Percentiles rank a stretch among this genome's conserved stretches.
Conservation (phyloP, 2,329 filamentous ascomycete genomes). For the Trichocomaceae sp. region DNA sequence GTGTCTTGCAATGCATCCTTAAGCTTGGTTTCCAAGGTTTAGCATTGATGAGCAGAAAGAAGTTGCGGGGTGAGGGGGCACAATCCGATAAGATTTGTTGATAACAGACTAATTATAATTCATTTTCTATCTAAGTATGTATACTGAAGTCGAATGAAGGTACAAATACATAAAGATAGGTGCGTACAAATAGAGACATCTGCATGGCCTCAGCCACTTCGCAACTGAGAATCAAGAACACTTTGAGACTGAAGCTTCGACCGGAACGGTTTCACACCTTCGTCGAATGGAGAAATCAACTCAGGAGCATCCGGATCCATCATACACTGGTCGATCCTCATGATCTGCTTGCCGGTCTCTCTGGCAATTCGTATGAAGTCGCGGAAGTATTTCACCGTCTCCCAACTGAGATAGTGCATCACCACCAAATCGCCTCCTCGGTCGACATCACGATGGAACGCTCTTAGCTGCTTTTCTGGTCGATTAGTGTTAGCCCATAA, state of each 20-base stretch:
- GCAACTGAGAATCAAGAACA: background rate
- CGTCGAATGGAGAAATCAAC: background rate
- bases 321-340: constrained; percentile 62
- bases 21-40: background rate
- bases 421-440: constrained; percentile 60
- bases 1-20: background rate
- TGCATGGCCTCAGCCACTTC: background rate
- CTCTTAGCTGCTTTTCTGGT: constrained; percentile 60
- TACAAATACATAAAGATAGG: background rate
- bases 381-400: constrained; percentile 57
- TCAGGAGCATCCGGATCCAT: constrained; percentile 53
- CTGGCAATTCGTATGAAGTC: constrained; percentile 62
- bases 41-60: background rate
- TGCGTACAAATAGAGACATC: background rate
- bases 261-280: background rate
- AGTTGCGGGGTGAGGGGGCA: constrained; percentile 5
- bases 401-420: constrained; percentile 62
- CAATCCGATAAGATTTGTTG: constrained; percentile 3
- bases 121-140: background rate
- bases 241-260: background rate
- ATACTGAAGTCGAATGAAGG: background rate
- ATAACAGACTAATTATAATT: background rate
- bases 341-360: constrained; percentile 56
- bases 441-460: constrained; percentile 57
- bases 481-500: constrained; percentile 56